A percentile compares a stretch with the other conserved stretches of the same genome.
phyloP scores from a whole-genome alignment of 1,284 basidiomycete species.

The Ustilago shanxiensis region DNA sequence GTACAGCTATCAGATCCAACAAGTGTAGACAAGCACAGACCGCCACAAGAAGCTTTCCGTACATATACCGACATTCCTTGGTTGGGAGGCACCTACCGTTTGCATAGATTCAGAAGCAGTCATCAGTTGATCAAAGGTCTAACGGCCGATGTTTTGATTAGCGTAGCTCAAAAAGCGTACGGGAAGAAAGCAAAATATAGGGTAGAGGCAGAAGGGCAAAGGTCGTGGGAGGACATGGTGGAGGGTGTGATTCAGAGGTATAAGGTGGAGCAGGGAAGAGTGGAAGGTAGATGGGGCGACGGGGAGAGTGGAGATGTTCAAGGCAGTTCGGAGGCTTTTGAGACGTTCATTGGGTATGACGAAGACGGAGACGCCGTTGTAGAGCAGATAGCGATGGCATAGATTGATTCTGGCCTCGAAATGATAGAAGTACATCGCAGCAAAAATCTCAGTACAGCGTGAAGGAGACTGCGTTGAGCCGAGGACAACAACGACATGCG shows the following conservation, averaged over 20 bases:
- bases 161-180: conserved; percentile 29
- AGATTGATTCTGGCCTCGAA: not conserved
- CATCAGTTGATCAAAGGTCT: conserved; percentile 55
- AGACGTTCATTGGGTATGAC: conserved; percentile 38
- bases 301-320: conserved; percentile 52
- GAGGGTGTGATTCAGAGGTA: conserved; percentile 39
- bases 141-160: conserved; percentile 52
- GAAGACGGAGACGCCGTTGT: not conserved
- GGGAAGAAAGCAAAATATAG: conserved; percentile 13
- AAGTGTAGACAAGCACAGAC: conserved; percentile 46
- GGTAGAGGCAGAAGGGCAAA: conserved; percentile 30
- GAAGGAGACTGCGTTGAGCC: not conserved
- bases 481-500: not conserved
- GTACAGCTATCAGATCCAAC: conserved; percentile 21
- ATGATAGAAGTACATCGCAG: not conserved
- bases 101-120: conserved; percentile 45
- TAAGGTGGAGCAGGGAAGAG: conserved; percentile 9
- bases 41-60: conserved; percentile 41
- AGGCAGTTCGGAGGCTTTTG: conserved; percentile 42
- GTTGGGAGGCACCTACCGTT: conserved; percentile 34
- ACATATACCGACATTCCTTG: conserved; percentile 58
- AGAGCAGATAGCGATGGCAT: not conserved
- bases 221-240: conserved; percentile 48
- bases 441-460: not conserved
- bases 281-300: conserved; percentile 52